Evolutionary conservation across 2,329 filamentous ascomycete genomes (phyloP), one percentile per base, ranked within the genome.

Genomic region (Trichoderma lentiforme): DNA sequence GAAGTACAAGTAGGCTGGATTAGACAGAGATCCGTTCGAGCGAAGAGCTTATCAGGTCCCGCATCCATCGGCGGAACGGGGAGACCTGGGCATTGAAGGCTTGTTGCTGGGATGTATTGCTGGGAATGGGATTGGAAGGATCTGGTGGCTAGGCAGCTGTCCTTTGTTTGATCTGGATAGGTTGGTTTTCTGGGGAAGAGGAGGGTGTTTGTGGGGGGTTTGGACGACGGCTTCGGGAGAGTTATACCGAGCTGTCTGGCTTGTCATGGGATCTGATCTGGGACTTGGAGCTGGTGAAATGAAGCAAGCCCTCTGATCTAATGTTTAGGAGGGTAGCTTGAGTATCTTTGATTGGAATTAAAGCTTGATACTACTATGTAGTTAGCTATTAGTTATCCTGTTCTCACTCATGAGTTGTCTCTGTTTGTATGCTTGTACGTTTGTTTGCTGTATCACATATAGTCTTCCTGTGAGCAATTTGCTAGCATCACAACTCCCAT

Each of bases 41-140:
- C 69, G 69, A 71, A 32, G 53, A 65, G 61, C 32, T 43, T 39
- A 47, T 60, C 53, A 39, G 39, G 51, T 34, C 69, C 61, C 69
- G 66, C 60, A 71, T 65, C 51, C 43, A 65, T 71, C 69, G 69
- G 69, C 24, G 69, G 61, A 71, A 71, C 61, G 69, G 69, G 69
- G 26, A n/a, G 6, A 14, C 6, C 12, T 28, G 24, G 18, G 64
- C 64, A 57, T 67, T 39, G 53, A 26, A 4, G 28, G 21, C 30
- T 24, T 14, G 24, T n/a, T 36, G 30, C 64, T 39, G 24, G 64
- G 64, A 67, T 67, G 64, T 67, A 67, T 43, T 67, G 24, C 30
- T 58, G 26, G 51, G 64, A 34, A 67, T 67, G 36, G 64, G 64
- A 43, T 28, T 51, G 15, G 21, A 56, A 36, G 30, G 12, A 47